Evolutionary conservation across 352 stramenopile genomes (phyloP).

Genomic region (Phytophthora podocarpi): DNA sequence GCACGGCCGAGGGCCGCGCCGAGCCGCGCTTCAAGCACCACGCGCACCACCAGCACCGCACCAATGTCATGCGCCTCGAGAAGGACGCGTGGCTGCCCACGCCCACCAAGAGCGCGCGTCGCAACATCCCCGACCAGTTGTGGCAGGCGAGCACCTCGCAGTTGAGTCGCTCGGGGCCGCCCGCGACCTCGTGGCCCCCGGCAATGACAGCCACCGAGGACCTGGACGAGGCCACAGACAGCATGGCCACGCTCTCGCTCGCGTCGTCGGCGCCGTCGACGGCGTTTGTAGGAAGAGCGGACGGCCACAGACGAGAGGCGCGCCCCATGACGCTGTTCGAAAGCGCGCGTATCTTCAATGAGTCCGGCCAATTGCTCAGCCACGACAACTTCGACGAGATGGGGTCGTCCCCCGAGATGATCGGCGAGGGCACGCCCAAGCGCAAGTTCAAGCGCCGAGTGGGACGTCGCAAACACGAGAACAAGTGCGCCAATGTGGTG

Average conservation of each 20-base stretch:
- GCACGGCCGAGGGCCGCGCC: constrained; percentile 21
- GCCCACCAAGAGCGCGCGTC: constrained; percentile 24
- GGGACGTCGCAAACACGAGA: constrained; percentile 58
- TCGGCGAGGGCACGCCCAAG: constrained; percentile 23
- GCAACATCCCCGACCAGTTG: constrained; percentile 43
- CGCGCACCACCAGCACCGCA: constrained; percentile 36
- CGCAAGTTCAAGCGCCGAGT: constrained; percentile 72
- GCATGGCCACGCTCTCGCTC: constrained; percentile 19
- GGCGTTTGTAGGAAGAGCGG: constrained; percentile 33
- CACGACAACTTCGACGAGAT: constrained; percentile 77
- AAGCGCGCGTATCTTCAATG: constrained; percentile 78
- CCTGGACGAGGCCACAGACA: constrained; percentile 39
- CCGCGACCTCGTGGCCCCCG: constrained; percentile 63
- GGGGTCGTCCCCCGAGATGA: constrained; percentile 55
- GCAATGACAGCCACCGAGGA: constrained; percentile 24
- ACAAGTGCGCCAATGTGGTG: constrained; percentile 37
- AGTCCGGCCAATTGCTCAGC: constrained; percentile 68
- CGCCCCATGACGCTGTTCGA: constrained; percentile 83
- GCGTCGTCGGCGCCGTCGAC: constrained; percentile 55
- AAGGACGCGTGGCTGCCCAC: constrained; percentile 43
- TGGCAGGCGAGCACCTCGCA: constrained; percentile 24
- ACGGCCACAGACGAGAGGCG: constrained; percentile 46
- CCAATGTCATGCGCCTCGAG: constrained; percentile 42
- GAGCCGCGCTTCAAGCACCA: constrained; percentile 52
- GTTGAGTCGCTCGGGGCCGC: constrained; percentile 55